These are phyloP conservation scores for Panicum virgatum DNA, from an alignment of 202 grass and related monocot species.

Conservation along the genomic window DNA sequence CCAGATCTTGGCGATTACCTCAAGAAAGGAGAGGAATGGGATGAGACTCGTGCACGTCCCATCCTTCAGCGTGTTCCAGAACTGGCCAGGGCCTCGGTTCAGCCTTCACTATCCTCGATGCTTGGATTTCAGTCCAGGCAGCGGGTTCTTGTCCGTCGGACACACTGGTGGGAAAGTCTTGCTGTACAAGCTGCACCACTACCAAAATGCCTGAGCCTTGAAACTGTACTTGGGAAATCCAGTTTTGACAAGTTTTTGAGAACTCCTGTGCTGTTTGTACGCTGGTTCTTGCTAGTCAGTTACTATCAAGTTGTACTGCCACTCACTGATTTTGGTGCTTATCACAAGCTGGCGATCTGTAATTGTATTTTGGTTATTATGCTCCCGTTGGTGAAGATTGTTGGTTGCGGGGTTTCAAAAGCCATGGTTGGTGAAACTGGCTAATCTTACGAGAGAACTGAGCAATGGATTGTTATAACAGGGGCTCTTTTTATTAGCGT, in stretches of 20 bases:
- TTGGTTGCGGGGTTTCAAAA: no score
- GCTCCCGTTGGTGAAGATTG: no score
- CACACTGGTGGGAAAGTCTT: conserved; percentile 65
- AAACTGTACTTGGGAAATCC: background rate
- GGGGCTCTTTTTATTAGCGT: no score
- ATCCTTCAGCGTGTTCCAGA: conserved; percentile 70
- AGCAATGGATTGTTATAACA: no score
- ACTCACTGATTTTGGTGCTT: no score
- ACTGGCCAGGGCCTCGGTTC: conserved; percentile 66
- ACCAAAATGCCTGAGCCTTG: conserved; percentile 57
- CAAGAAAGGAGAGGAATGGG: conserved; percentile 64
- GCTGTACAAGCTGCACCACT: conserved; percentile 85
- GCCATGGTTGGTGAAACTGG: no score
- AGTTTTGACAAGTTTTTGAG: conserved; percentile 26
- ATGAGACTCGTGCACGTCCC: conserved; percentile 73
- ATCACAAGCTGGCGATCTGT: no score
- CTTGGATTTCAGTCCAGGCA: conserved; percentile 79
- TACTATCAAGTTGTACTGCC: background rate
- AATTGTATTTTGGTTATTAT: no score
- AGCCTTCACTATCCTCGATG: conserved; percentile 57
- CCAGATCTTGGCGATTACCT: conserved; percentile 74
- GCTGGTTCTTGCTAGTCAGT: background rate
- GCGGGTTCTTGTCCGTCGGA: conserved; percentile 75
- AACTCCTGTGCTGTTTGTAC: background rate
- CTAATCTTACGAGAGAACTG: no score